Percentiles rank a stretch among this genome's conserved stretches.
Evolutionary conservation across 192 early-diverging fungal genomes (phyloP).

Genomic region (Podila epigama): DNA sequence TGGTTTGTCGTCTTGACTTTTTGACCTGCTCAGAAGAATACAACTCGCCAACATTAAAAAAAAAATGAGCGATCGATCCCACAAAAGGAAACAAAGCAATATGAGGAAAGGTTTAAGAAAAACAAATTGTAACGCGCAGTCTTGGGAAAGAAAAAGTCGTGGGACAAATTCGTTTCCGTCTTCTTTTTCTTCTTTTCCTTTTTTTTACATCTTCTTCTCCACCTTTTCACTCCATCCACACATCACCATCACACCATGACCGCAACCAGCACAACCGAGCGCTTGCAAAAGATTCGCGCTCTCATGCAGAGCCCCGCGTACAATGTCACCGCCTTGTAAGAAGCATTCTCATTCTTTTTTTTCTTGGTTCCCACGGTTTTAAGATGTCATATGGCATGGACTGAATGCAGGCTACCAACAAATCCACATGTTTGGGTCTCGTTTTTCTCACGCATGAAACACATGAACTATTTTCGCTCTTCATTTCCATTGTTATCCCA

Average conservation of each 20-base stretch:
- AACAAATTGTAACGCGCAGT: too few species aligned
- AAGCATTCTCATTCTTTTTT: not conserved
- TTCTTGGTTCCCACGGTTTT: not conserved
- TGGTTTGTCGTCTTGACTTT: too few species aligned
- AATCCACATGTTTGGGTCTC: not conserved
- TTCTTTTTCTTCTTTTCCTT: not conserved
- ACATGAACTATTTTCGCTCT: too few species aligned
- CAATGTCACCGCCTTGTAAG: slow-evolving; percentile 64
- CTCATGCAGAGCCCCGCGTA: slow-evolving; percentile 61
- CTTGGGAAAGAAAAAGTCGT: too few species aligned
- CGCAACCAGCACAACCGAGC: slow-evolving; percentile 57
- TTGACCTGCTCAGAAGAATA: too few species aligned
- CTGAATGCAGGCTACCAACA: not conserved
- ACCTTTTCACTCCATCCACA: not conserved
- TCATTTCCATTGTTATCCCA: not conserved
- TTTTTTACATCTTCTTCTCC: slow-evolving; percentile 1
- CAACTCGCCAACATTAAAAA: too few species aligned
- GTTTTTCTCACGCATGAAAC: slow-evolving; percentile 46
- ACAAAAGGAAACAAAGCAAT: not conserved
- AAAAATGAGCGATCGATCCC: not conserved
- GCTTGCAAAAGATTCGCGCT: slow-evolving; percentile 65
- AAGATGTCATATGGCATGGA: not conserved
- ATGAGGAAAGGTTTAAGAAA: too few species aligned
- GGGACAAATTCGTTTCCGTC: not conserved
- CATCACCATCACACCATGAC: slow-evolving; percentile 10